Conservation (phyloP, 2,329 filamentous ascomycete genomes). For the Lizonia empirigonia region DNA sequence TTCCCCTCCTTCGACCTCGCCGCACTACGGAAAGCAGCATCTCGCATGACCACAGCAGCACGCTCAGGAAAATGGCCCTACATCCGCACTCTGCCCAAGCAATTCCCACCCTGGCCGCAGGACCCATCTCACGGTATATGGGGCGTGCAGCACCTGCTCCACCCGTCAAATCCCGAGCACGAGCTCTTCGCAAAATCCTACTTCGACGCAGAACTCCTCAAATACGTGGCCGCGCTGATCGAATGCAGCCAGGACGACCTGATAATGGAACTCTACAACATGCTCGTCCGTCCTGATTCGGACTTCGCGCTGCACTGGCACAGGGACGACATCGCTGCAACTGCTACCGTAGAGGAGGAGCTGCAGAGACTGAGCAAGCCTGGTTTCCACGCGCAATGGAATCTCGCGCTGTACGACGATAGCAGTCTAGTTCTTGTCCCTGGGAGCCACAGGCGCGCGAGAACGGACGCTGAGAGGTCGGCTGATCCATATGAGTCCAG, state of each 20-base stretch:
- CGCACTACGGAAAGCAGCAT: constrained; percentile 65
- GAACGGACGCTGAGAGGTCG: constrained; percentile 71
- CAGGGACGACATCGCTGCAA: constrained; percentile 77
- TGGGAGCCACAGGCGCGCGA: constrained; percentile 72
- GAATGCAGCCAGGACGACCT: constrained; percentile 61
- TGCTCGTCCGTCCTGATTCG: constrained; percentile 73
- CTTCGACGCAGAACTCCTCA: constrained; percentile 70
- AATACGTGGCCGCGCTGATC: constrained; percentile 69
- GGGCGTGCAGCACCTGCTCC: constrained; percentile 85
- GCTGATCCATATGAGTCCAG: constrained; percentile 68
- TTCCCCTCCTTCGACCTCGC: constrained; percentile 56
- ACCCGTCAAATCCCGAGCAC: constrained; percentile 70
- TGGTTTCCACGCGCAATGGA: constrained; percentile 83
- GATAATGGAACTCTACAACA: constrained; percentile 87
- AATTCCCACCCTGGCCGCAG: constrained; percentile 85
- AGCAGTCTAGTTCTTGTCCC: constrained; percentile 74
- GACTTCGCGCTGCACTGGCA: constrained; percentile 84
- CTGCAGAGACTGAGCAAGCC: constrained; percentile 62
- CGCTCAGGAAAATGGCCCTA: constrained; percentile 77
- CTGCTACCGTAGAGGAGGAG: constrained; percentile 71
- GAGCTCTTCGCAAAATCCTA: constrained; percentile 70
- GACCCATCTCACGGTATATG: constrained; percentile 72
- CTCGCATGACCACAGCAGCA: constrained; percentile 63
- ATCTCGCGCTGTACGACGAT: constrained; percentile 79
- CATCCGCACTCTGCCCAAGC: constrained; percentile 83